Conservation (phyloP, 1,284 basidiomycete species). For the Uromyces viciae-fabae region DNA sequence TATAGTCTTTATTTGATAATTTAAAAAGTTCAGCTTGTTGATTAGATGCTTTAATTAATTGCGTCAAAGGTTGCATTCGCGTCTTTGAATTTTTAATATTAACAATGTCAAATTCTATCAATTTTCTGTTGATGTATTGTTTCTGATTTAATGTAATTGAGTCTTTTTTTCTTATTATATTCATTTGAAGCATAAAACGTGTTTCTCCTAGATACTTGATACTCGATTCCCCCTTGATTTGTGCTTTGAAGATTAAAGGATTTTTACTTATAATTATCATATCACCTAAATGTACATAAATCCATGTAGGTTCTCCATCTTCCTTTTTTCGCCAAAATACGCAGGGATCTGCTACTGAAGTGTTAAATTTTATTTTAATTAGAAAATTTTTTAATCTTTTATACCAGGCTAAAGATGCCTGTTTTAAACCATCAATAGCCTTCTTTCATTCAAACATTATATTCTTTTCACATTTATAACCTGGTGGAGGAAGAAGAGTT, state of each 20-base stretch:
- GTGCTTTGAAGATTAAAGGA: neutral
- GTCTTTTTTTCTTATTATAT: no score
- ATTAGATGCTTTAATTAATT: no score
- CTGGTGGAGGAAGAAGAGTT: neutral
- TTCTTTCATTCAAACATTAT: neutral
- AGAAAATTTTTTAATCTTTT: neutral
- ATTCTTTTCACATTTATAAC: neutral
- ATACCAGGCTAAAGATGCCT: no score
- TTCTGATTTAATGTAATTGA: no score
- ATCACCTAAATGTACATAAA: neutral
- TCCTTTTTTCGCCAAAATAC: neutral
- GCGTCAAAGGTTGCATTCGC: no score
- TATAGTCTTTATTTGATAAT: no score
- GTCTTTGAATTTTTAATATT: no score
- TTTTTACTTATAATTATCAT: neutral
- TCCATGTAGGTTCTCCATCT: neutral
- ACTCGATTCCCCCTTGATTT: neutral
- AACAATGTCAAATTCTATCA: no score
- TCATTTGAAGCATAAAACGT: no score
- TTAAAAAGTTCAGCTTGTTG: no score
- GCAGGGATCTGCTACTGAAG: neutral
- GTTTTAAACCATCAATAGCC: neutral
- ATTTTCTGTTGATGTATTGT: no score
- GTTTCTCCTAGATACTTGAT: no score
- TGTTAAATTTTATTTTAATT: neutral